Evolutionary conservation across 768 basidiomycete genomes (phyloP).

Genomic region (Auriscalpium vulgare): DNA sequence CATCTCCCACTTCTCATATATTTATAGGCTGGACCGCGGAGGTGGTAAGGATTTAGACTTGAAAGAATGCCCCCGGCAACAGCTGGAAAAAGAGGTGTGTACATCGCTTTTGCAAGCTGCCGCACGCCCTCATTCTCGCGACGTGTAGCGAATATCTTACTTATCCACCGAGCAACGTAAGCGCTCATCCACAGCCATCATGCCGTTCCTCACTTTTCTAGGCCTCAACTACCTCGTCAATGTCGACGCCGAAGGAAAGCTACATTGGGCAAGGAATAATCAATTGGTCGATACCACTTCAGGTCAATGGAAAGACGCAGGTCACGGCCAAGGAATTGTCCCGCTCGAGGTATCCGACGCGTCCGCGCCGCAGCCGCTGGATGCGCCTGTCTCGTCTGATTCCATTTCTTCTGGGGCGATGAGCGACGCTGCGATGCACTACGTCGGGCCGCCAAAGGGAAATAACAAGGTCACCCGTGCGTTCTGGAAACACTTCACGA

Average conservation of each 20-base stretch:
- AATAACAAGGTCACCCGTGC: constrained; percentile 30
- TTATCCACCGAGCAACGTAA: constrained; percentile 50
- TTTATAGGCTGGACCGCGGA: constrained; percentile 51
- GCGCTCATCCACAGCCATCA: not conserved
- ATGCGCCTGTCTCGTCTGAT: constrained; percentile 16
- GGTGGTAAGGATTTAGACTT: constrained; percentile 47
- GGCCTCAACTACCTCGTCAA: constrained; percentile 59
- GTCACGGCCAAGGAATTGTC: constrained; percentile 45
- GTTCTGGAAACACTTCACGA: constrained; percentile 39
- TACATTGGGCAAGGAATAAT: constrained; percentile 51
- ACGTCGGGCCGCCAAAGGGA: constrained; percentile 26
- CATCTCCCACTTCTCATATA: not conserved
- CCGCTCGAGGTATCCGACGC: constrained; percentile 23
- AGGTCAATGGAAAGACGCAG: constrained; percentile 56
- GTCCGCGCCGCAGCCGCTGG: constrained; percentile 15
- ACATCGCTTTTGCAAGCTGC: not conserved
- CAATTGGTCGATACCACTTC: constrained; percentile 54
- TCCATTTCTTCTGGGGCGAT: constrained; percentile 11
- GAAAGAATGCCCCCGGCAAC: constrained; percentile 50
- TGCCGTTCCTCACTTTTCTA: constrained; percentile 10
- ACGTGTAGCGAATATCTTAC: constrained; percentile 23
- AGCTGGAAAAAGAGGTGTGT: constrained; percentile 50
- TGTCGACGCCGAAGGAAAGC: constrained; percentile 43
- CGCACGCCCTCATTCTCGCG: too few relatives aligned
- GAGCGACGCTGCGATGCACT: constrained; percentile 34